A percentile compares a stretch with the other conserved stretches of the same genome.
These are phyloP conservation scores for Pseudogymnoascus sp. DNA, from an alignment of 2,329 filamentous ascomycete species.

Conservation along the genomic window DNA sequence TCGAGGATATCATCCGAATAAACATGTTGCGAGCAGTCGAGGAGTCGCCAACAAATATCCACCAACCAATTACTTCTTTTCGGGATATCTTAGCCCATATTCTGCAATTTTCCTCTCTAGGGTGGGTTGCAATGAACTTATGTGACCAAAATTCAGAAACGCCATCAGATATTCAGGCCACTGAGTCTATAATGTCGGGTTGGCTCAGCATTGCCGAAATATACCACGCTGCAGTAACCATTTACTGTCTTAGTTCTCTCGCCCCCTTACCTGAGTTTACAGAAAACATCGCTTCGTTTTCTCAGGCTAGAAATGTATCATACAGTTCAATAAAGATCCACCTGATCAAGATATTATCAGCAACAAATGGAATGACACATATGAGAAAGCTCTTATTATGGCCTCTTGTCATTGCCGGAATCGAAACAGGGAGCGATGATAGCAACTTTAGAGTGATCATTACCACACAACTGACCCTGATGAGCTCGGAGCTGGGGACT, in stretches of 20 bases:
- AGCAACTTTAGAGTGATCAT: not conserved
- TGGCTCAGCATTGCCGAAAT: not conserved
- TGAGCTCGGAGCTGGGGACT: not conserved
- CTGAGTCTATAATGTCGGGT: not conserved
- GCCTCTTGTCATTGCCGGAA: not conserved
- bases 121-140: not conserved
- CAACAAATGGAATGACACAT: not conserved
- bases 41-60: not conserved
- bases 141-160: not conserved
- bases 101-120: not conserved
- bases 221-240: not conserved
- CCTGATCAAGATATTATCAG: not conserved
- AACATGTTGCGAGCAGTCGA: not conserved
- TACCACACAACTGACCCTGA: not conserved
- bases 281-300: not conserved
- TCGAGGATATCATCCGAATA: not conserved
- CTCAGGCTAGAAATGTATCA: not conserved
- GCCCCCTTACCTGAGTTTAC: not conserved
- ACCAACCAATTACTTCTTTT: not conserved
- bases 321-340: not conserved
- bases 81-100: not conserved
- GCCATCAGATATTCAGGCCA: not conserved
- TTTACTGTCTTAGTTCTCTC: not conserved
- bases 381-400: constrained; percentile 11
- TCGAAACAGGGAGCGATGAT: not conserved